Evolutionary conservation across 345 rosid genomes (phyloP).

Genomic region (Gossypium stocksii): DNA sequence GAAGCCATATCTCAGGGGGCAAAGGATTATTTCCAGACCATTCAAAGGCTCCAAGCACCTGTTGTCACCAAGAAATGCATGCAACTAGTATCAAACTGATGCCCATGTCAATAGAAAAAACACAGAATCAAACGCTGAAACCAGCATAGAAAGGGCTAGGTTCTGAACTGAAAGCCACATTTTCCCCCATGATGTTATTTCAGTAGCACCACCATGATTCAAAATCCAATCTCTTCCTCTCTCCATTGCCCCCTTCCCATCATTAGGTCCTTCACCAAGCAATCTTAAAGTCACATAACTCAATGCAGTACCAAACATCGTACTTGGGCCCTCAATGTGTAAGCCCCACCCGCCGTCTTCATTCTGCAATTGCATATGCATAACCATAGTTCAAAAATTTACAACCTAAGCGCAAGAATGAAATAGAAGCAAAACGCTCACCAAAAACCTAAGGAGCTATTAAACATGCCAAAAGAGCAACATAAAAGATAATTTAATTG

Average conservation of each 20-base stretch:
- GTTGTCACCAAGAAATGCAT: slow-evolving; percentile 25
- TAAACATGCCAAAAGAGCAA: neutral
- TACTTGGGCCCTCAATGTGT: slow-evolving; percentile 96
- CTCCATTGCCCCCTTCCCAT: slow-evolving; percentile 76
- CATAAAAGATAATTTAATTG: slow-evolving; percentile 19
- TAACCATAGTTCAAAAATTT: neutral
- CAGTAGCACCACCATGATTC: slow-evolving; percentile 88
- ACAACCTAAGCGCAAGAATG: neutral
- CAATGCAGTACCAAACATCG: slow-evolving; percentile 94
- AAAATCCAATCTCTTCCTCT: slow-evolving; percentile 83
- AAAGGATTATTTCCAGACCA: slow-evolving; percentile 97
- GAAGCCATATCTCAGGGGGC: slow-evolving; percentile 99
- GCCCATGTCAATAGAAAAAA: slow-evolving; percentile 9
- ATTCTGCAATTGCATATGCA: slow-evolving; percentile 48
- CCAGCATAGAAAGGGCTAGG: slow-evolving; percentile 19
- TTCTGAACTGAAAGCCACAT: slow-evolving; percentile 96
- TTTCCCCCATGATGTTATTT: slow-evolving; percentile 92
- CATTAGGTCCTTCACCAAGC: slow-evolving; percentile 93
- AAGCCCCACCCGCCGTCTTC: slow-evolving; percentile 98
- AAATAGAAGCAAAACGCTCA: neutral
- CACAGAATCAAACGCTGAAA: neutral
- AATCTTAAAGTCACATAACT: slow-evolving; percentile 80
- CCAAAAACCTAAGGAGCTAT: neutral
- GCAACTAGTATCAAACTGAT: slow-evolving; percentile 16
- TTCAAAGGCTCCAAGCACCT: slow-evolving; percentile 93